A percentile compares a stretch with the other conserved stretches of the same genome.
Evolutionary conservation across 129 eudicot species (phyloP).

Genomic region (Chrysanthemum makinoi): DNA sequence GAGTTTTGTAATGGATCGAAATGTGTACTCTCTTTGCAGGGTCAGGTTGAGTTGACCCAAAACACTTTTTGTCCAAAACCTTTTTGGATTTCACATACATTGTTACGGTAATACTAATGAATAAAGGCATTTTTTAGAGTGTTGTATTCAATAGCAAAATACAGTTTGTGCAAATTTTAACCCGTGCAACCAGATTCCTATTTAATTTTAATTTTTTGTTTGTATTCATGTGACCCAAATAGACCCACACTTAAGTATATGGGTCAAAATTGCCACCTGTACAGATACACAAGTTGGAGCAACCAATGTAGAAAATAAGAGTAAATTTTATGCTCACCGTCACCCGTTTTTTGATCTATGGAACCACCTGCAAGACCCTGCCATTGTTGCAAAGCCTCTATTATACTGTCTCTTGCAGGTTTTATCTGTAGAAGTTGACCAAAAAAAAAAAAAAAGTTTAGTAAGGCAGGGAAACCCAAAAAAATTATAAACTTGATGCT

Average conservation of each 20-base stretch:
- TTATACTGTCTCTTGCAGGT: conserved; percentile 90
- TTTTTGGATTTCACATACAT: not conserved
- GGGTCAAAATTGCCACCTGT: not conserved
- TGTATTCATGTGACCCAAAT: not conserved
- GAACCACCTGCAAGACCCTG: conserved; percentile 60
- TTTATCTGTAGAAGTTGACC: conserved; percentile 54
- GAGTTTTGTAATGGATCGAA: not conserved
- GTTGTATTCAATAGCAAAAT: not conserved
- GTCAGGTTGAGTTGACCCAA: not conserved
- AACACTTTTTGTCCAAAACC: not conserved
- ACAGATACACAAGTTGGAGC: not conserved
- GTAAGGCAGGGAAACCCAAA: no score
- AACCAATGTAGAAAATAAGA: not conserved
- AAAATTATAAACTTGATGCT: no score
- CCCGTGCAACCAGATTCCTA: not conserved
- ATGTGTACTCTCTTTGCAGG: not conserved
- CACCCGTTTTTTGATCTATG: conserved; percentile 43
- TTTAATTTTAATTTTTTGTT: not conserved
- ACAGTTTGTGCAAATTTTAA: conserved; percentile 1
- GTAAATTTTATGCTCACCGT: conserved; percentile 37
- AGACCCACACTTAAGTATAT: not conserved
- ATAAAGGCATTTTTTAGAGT: not conserved
- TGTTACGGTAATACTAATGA: not conserved
- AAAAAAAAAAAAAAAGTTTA: no score
- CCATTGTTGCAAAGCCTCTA: conserved; percentile 91